A percentile compares a stretch with the other conserved stretches of the same genome.
Evolutionary conservation across 352 stramenopile species (phyloP).

Genomic region (Globisporangium apiculatum): DNA sequence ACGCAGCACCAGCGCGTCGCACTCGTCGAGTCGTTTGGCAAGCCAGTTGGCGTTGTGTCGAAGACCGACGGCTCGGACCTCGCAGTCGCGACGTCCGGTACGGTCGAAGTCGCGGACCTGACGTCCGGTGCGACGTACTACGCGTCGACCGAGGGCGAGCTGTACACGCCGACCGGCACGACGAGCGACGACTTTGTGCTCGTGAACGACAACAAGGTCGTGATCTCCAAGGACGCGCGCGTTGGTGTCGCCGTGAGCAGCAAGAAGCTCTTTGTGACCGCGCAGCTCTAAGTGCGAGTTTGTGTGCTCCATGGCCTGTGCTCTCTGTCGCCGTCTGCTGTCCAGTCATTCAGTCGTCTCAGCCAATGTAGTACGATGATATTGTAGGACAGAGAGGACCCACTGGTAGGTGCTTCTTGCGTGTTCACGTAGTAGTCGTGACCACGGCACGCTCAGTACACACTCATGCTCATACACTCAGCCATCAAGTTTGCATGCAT

Average conservation of each 20-base stretch:
- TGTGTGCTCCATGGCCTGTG: too few species aligned
- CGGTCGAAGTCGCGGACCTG: conserved; percentile 34
- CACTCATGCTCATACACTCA: background rate
- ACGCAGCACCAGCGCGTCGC: conserved; percentile 61
- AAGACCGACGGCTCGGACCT: conserved; percentile 41
- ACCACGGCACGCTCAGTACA: background rate
- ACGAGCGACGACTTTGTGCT: conserved; percentile 55
- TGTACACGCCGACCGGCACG: conserved; percentile 42
- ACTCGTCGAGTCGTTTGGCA: conserved; percentile 61
- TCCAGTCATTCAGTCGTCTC: background rate
- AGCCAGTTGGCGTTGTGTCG: conserved; percentile 68
- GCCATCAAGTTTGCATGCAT: background rate
- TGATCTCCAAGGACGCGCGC: conserved; percentile 71
- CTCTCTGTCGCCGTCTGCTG: too few species aligned
- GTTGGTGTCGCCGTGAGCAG: conserved; percentile 59
- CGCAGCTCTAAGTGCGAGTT: conserved; percentile 1
- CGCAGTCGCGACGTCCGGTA: conserved; percentile 53
- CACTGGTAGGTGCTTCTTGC: conserved; percentile 3
- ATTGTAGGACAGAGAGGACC: background rate
- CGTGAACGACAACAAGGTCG: conserved; percentile 57
- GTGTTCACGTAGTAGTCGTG: background rate
- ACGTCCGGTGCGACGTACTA: conserved; percentile 59
- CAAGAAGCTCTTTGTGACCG: conserved; percentile 54
- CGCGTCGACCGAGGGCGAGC: conserved; percentile 47
- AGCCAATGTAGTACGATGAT: background rate